A percentile compares a stretch with the other conserved stretches of the same genome.
These are phyloP conservation scores for Glebionis coronaria DNA, from an alignment of 129 eudicot species.

Conservation along the genomic window DNA sequence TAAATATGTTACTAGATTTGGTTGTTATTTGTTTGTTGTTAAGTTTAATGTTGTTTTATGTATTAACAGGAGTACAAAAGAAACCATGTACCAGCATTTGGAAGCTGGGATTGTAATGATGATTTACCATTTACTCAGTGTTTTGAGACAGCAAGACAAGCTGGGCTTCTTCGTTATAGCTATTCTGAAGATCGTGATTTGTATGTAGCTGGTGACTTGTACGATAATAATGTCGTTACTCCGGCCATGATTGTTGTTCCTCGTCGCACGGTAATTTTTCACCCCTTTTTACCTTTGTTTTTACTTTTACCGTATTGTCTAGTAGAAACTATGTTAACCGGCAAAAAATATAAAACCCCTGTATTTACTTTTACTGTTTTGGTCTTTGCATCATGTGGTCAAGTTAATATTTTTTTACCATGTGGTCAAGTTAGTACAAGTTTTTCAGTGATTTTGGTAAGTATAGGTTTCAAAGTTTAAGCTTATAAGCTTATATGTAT, in stretches of 20 bases:
- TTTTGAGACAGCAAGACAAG: conserved; percentile 78
- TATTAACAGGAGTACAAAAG: conserved; percentile 61
- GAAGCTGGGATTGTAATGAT: conserved; percentile 87
- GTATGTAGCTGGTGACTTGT: conserved; percentile 92
- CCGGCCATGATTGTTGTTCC: conserved; percentile 97
- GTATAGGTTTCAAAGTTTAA: too few relatives aligned
- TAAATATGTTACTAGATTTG: too few relatives aligned
- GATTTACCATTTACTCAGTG: conserved; percentile 86
- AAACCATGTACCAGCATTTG: conserved; percentile 82
- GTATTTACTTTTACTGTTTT: too few relatives aligned
- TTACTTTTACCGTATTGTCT: not conserved
- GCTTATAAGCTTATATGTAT: too few relatives aligned
- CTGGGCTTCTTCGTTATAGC: conserved; percentile 58
- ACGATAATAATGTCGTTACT: conserved; percentile 76
- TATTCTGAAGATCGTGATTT: conserved; percentile 80
- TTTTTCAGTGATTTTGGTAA: too few relatives aligned
- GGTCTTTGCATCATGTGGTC: too few relatives aligned
- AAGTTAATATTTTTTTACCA: too few relatives aligned
- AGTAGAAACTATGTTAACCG: too few relatives aligned
- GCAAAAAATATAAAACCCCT: too few relatives aligned
- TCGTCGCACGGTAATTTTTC: conserved; percentile 58
- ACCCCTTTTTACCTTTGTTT: not conserved
- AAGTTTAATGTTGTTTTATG: not conserved
- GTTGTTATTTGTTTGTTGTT: not conserved
- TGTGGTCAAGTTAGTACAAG: too few relatives aligned